Evolutionary conservation across 441 rosid species (phyloP).

Genomic region (Hypseocharis bilobata): DNA sequence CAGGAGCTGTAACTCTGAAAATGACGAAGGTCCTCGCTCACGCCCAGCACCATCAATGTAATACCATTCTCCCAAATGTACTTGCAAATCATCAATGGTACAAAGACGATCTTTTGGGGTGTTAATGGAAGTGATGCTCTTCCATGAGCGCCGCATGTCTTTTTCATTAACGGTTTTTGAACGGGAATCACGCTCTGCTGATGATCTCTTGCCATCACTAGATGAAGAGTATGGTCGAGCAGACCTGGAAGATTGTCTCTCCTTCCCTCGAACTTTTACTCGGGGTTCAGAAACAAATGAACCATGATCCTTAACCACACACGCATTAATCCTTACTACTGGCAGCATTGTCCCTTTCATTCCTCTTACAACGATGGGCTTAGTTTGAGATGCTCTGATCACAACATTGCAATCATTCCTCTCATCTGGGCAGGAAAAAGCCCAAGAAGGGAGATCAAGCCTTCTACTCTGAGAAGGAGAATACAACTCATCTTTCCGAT

Average conservation of each 20-base stretch:
- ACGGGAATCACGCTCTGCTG: constrained; percentile 50
- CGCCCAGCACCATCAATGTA: constrained; percentile 88
- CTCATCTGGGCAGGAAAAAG: constrained; percentile 68
- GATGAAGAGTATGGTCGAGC: constrained; percentile 49
- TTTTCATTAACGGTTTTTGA: constrained; percentile 41
- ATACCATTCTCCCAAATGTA: constrained; percentile 94
- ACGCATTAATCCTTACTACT: constrained; percentile 90
- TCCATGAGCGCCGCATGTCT: constrained; percentile 40
- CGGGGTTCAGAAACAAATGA: constrained; percentile 69
- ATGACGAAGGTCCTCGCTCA: constrained; percentile 76
- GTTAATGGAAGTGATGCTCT: constrained; percentile 36
- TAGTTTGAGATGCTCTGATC: constrained; percentile 33
- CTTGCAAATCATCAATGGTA: constrained; percentile 58
- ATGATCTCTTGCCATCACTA: constrained; percentile 55
- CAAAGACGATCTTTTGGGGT: constrained; percentile 62
- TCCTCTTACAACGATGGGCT: constrained; percentile 53
- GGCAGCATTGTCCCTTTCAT: constrained; percentile 61
- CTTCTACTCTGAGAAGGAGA: constrained; percentile 60
- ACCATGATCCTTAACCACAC: constrained; percentile 92
- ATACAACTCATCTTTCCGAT: constrained; percentile 73
- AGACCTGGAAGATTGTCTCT: constrained; percentile 60
- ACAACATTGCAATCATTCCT: constrained; percentile 42
- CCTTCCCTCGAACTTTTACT: constrained; percentile 58
- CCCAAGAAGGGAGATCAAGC: constrained; percentile 97
- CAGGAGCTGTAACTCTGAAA: constrained; percentile 64